Evolutionary conservation across 148 eudicot species (phyloP), one percentile per base, ranked within the genome.

Genomic region (Rhododendron ovatum): DNA sequence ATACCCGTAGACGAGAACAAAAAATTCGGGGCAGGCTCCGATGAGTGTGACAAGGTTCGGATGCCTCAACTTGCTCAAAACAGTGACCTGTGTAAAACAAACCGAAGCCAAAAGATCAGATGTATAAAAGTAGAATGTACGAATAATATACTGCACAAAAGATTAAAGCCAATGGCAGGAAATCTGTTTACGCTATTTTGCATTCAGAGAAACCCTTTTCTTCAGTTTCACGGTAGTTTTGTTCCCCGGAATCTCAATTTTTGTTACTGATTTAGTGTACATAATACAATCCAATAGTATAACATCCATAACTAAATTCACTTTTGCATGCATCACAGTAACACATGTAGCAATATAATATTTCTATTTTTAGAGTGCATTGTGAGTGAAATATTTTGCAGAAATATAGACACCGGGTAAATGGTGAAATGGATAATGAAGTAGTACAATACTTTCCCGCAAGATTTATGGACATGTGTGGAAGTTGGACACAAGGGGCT

Each of bases 1-100:
- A 87, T 92, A 97, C 90, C 95, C 99, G 22, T 97, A 97, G 53
- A 97, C 80, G 11, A 97, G 93, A 48, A 95, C 86, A 88, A 91
- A 91, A 5, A 91, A 90, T 85, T 94, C 96, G 0, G 93, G 92
- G 87, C 99, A 97, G 86, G 98, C 90, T 83, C 99, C 99, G 20
- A 97, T 89, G 26, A 97, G 94, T 71, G 95, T 93, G 76, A 97
- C 91, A 81, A 97, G 78, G 90, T 97, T 94, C 59, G 95, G 99
- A 90, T 97, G 99, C 81, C 98, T 91, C 50, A 93, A 74, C 88
- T 91, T 95, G 88, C 98, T 95, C 91, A 97, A 84, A 84, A 95
- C 90, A 80, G 92, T 93, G 82, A 97, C 98, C 99, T 95, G 53
- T 24, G 78, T 65, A 22, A 80, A 81, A 82, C 78, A 59, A 81